Percentiles rank a stretch among this genome's conserved stretches.
Evolutionary conservation across 371 early-diverging fungal genomes (phyloP).

Genomic region (Rhizopus arrhizus): DNA sequence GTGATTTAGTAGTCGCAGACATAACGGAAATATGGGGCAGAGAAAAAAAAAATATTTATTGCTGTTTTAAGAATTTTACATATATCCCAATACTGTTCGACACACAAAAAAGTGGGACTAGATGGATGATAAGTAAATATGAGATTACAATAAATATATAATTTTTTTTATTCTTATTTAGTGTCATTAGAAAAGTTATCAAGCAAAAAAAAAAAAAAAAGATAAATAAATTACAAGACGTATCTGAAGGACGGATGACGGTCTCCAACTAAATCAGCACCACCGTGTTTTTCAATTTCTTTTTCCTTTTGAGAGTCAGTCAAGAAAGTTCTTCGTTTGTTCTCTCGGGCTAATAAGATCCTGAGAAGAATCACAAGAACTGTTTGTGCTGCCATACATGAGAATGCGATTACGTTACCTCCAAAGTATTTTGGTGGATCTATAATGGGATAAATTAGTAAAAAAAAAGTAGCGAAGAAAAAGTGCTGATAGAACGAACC

Average conservation of each 20-base stretch:
- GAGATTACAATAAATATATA: no score
- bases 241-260: slow-evolving; percentile 31
- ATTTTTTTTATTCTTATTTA: no score
- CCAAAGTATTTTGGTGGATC: slow-evolving; percentile 32
- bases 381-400: slow-evolving; percentile 35
- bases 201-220: no score
- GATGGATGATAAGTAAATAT: no score
- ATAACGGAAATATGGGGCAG: not conserved
- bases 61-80: no score
- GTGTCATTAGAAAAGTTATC: no score
- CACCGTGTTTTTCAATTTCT: slow-evolving; percentile 22
- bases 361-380: slow-evolving; percentile 24
- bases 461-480: no score
- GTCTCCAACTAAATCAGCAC: slow-evolving; percentile 25
- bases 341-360: slow-evolving; percentile 15
- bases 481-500: no score
- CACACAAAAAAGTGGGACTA: no score
- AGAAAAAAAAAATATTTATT: slow-evolving; percentile 3
- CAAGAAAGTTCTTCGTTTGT: slow-evolving; percentile 18
- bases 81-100: no score
- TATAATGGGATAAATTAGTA: slow-evolving; percentile 1
- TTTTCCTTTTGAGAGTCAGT: slow-evolving; percentile 18
- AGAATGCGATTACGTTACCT: slow-evolving; percentile 36
- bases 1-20: slow-evolving; percentile 5
- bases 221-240: slow-evolving; percentile 23